Conservation (phyloP, 1,139 yeast species). For the Yarrowia galli region DNA sequence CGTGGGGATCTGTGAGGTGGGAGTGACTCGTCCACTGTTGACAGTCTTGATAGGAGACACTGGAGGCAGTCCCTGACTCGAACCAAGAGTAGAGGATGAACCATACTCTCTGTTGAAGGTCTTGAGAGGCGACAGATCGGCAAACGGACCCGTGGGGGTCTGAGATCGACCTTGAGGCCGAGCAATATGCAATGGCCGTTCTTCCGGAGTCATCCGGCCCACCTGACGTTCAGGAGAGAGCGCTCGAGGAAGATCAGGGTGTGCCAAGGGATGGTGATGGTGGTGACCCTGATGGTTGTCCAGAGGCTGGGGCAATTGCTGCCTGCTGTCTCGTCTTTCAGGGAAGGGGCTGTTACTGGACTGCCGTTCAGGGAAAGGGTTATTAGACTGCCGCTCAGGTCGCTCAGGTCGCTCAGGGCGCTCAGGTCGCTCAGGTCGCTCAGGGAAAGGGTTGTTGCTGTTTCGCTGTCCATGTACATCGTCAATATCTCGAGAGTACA, state of each 20-base stretch:
- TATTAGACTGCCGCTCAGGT: not conserved
- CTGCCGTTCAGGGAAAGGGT: slow-evolving; percentile 8
- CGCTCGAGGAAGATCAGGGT: slow-evolving; percentile 5
- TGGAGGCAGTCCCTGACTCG: slow-evolving; percentile 19
- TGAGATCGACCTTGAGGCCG: slow-evolving; percentile 11
- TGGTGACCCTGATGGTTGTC: not conserved
- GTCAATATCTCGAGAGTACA: slow-evolving; percentile 17
- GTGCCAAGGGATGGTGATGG: slow-evolving; percentile 14
- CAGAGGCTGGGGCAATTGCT: not conserved
- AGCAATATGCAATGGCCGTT: slow-evolving; percentile 15
- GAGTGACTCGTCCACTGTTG: slow-evolving; percentile 28
- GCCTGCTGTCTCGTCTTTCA: slow-evolving; percentile 14
- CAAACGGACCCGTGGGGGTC: slow-evolving; percentile 21
- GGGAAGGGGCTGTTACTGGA: slow-evolving; percentile 7
- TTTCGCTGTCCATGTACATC: not conserved
- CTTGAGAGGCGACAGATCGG: slow-evolving; percentile 28
- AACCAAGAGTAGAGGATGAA: slow-evolving; percentile 9
- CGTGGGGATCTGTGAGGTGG: slow-evolving; percentile 20
- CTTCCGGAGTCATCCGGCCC: slow-evolving; percentile 25
- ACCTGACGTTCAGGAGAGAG: slow-evolving; percentile 25
- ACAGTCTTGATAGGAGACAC: slow-evolving; percentile 31
- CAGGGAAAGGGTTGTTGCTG: slow-evolving; percentile 4
- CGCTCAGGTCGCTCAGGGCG: too few relatives aligned
- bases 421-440: not conserved
- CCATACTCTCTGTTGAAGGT: slow-evolving; percentile 21